Evolutionary conservation across 2,329 filamentous ascomycete genomes (phyloP), one percentile per base, ranked within the genome.

Genomic region (Sporothrix sp.): DNA sequence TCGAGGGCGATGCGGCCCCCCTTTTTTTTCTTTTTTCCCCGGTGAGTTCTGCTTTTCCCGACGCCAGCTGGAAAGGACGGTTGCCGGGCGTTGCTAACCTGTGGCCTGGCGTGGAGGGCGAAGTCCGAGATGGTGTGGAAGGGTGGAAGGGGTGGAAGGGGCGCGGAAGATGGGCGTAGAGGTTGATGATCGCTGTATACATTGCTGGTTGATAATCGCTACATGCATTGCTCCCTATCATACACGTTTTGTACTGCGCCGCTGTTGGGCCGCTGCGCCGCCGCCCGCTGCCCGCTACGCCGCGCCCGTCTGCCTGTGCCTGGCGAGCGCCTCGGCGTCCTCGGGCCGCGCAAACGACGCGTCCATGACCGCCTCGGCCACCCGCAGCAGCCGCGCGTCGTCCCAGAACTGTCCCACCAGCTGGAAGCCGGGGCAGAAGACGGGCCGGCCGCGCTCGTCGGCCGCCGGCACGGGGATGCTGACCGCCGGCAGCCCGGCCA

Each of bases 401-500:
- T 88, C 81, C 65, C 85, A 87, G 62, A 82, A 90, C 63, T 93
- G 87, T n/a, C 82, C 85, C 56, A 90, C 82, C 10, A 91, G 63
- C 62, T 93, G 87, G 61, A 93, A 70, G 0, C 87, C 86, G 1
- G 74, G 72, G 35, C 55, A 56, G 16, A n/a, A n/a, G 50, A 52
- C 1, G 52, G 10, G 2, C 35, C 43, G 3, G 10, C 13, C 32
- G 27, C 21, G 11, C 3, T 18, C 32, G 30, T 18, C 28, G 1
- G 63, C 49, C 0, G 65, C 63, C 53, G 72, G 64, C 56, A 84
- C 72, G 0, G 93, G 91, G 10, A 98, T 74, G 58, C 85, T 96
- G 46, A 96, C 78, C 10, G 90, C 87, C 3, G 93, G 93, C 50
- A 98, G 70, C 0, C 93, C 93, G 0, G 91, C 93, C 57, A 98